Conservation (phyloP, 2,329 filamentous ascomycete species). For the Fusarium sp. region DNA sequence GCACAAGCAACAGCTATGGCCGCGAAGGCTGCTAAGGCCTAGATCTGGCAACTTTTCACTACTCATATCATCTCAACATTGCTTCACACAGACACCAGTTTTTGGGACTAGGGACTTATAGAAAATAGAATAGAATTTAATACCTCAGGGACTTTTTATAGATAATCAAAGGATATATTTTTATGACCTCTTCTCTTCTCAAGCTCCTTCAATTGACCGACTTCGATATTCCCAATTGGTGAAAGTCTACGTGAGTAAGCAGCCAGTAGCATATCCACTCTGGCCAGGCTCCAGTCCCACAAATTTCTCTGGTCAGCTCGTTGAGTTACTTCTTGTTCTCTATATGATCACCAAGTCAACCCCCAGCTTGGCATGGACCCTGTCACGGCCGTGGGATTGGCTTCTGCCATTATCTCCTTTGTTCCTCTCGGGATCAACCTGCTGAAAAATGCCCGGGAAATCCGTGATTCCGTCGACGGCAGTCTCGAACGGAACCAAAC, state of each 20-base stretch:
- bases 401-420: background rate
- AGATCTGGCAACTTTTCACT: background rate
- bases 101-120: too few relatives aligned
- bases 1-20: constrained; percentile 27
- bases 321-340: too few relatives aligned
- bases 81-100: too few relatives aligned
- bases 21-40: constrained; percentile 13
- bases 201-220: background rate
- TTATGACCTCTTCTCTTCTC: background rate
- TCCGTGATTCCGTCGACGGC: background rate
- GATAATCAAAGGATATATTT: background rate
- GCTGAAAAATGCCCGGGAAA: background rate
- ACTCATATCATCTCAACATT: background rate
- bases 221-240: background rate
- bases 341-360: background rate
- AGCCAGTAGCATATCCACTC: too few relatives aligned
- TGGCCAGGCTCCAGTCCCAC: background rate
- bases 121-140: background rate
- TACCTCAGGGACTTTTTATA: background rate
- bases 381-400: background rate
- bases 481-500: background rate
- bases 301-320: background rate
- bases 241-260: background rate
- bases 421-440: background rate
- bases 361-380: background rate